phyloP scores from a whole-genome alignment of 352 stramenopile genomes.

The Globisporangium spiculum region DNA sequence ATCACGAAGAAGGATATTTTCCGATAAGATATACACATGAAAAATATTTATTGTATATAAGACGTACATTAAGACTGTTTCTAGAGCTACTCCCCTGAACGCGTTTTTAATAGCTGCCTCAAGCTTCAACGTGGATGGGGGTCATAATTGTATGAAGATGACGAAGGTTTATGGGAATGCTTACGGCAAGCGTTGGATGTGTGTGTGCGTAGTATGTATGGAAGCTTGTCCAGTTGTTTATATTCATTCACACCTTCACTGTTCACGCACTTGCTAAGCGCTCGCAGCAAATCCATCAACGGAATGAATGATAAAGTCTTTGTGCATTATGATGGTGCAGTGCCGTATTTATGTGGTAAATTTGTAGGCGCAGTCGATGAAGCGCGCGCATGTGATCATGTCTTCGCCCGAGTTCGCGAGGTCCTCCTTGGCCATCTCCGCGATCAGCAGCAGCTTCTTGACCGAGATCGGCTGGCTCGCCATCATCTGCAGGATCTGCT shows the following conservation, averaged over 20 bases:
- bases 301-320: background rate
- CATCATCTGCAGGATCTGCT: constrained; percentile 68
- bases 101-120: background rate
- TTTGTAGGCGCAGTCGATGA: constrained; percentile 85
- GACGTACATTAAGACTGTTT: background rate
- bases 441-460: constrained; percentile 97
- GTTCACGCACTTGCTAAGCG: no score
- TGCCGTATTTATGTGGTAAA: constrained; percentile 40
- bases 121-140: constrained; percentile 5
- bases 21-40: no score
- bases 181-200: background rate
- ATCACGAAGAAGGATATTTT: no score
- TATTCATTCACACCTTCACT: background rate
- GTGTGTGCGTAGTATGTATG: background rate
- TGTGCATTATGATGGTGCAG: background rate
- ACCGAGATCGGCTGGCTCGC: constrained; percentile 94
- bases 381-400: constrained; percentile 69
- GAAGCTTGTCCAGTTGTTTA: background rate
- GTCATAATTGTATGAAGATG: background rate
- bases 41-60: no score
- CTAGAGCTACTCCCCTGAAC: background rate
- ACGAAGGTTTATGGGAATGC: background rate
- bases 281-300: no score
- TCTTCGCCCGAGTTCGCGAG: constrained; percentile 57
- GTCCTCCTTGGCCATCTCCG: constrained; percentile 96